Conservation (phyloP, 352 stramenopile species). For the Thalassiosira mediterranea region DNA sequence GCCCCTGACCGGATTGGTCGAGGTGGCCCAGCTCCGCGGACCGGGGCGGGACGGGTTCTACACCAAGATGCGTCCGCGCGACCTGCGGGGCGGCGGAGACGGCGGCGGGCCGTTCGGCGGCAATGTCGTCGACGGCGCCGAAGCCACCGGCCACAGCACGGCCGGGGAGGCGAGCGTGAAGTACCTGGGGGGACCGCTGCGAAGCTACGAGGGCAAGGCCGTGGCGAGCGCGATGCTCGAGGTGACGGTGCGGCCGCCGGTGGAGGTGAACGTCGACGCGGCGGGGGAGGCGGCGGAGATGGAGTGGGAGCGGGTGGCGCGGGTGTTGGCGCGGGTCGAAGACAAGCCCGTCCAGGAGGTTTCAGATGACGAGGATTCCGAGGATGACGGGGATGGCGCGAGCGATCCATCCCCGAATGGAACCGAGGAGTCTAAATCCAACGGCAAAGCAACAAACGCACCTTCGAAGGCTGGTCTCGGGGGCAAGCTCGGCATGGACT, state of each 20-base stretch:
- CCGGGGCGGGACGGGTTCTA: conserved; percentile 67
- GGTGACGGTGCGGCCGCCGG: conserved; percentile 19
- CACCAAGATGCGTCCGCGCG: conserved; percentile 47
- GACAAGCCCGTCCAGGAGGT: conserved; percentile 17
- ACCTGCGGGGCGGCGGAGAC: conserved; percentile 70
- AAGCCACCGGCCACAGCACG: conserved; percentile 23
- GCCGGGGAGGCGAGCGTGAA: conserved; percentile 62
- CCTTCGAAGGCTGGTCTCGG: conserved; percentile 26
- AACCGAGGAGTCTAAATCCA: not conserved
- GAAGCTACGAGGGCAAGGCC: conserved; percentile 63
- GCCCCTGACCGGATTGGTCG: conserved; percentile 60
- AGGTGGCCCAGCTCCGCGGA: conserved; percentile 65
- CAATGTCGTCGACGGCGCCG: conserved; percentile 14
- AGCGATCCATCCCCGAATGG: not conserved
- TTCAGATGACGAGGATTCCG: conserved; percentile 1
- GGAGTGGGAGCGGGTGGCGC: conserved; percentile 27
- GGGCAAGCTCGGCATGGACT: conserved; percentile 66
- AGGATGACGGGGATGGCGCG: too few relatives aligned
- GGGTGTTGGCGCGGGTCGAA: conserved; percentile 38
- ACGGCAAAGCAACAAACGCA: conserved; percentile 23
- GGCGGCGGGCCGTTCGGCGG: conserved; percentile 44
- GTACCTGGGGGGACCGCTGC: conserved; percentile 73
- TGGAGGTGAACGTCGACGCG: conserved; percentile 14
- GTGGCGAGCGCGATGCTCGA: conserved; percentile 31
- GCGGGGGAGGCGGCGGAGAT: conserved; percentile 19